A percentile compares a stretch with the other conserved stretches of the same genome.
These are phyloP conservation scores for Hypholoma fasciculare DNA, from an alignment of 768 basidiomycete species.

Conservation along the genomic window DNA sequence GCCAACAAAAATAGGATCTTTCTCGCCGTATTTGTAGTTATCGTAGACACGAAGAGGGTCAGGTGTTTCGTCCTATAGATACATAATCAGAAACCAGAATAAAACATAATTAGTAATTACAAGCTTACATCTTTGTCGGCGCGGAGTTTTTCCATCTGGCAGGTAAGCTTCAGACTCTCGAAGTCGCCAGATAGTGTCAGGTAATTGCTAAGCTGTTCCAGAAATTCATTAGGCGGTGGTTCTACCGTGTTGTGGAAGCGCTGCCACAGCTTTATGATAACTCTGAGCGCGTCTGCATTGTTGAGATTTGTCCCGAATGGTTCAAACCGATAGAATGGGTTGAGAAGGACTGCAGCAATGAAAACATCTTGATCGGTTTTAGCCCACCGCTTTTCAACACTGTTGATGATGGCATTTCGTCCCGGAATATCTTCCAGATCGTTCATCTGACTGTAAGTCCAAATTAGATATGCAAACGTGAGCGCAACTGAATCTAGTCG, in stretches of 20 bases:
- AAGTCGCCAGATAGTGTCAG: neutral
- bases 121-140: neutral
- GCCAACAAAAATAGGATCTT: neutral
- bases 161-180: neutral
- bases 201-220: neutral
- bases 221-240: neutral
- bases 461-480: conserved; percentile 26
- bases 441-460: conserved; percentile 12
- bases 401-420: conserved; percentile 23
- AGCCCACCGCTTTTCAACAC: conserved; percentile 28
- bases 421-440: conserved; percentile 16
- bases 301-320: conserved; percentile 5
- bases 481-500: conserved; percentile 30
- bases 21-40: neutral
- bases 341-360: conserved; percentile 32
- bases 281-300: neutral
- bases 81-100: neutral
- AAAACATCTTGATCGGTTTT: conserved; percentile 32
- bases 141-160: neutral
- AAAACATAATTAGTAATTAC: neutral
- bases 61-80: neutral
- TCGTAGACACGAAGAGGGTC: neutral
- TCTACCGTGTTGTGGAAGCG: neutral
- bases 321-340: conserved; percentile 19
- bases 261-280: neutral